Evolutionary conservation across 331 rosid genomes (phyloP).

Genomic region (Spiraea crenata): DNA sequence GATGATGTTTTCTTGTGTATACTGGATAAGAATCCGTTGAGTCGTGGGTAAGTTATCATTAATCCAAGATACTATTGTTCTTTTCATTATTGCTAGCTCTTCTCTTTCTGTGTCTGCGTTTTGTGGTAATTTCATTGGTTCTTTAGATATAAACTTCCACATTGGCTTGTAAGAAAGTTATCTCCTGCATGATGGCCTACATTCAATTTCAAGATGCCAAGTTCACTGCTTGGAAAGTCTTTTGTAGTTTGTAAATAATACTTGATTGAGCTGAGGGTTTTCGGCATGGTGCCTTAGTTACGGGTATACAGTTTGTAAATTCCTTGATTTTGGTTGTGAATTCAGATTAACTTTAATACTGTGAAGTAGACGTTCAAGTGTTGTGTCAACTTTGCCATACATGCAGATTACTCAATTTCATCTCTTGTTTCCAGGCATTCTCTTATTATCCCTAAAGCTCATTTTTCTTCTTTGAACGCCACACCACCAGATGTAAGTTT

Average conservation of each 20-base stretch:
- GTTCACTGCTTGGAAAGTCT: neutral
- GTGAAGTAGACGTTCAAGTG: neutral
- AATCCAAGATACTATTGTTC: conserved; percentile 35
- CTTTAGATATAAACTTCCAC: neutral
- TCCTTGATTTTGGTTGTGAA: too few relatives aligned
- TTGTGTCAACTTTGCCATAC: neutral
- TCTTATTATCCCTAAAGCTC: conserved; percentile 88
- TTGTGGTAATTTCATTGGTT: neutral
- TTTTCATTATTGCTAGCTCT: neutral
- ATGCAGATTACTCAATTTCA: neutral
- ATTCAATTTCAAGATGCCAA: too few relatives aligned
- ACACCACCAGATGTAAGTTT: conserved; percentile 90
- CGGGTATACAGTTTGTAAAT: neutral
- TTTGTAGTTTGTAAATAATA: neutral
- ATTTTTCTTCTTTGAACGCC: conserved; percentile 73
- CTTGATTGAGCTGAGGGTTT: too few relatives aligned
- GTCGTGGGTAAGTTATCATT: conserved; percentile 95
- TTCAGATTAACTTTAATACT: too few relatives aligned
- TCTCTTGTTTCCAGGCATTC: conserved; percentile 71
- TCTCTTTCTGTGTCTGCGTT: neutral
- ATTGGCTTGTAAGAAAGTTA: too few relatives aligned
- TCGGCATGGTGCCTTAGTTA: neutral
- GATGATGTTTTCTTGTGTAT: conserved; percentile 86
- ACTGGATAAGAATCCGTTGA: conserved; percentile 80
- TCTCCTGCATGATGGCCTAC: too few relatives aligned